Conservation (phyloP, 2,329 filamentous ascomycete genomes). For the Elsinoe perseae region DNA sequence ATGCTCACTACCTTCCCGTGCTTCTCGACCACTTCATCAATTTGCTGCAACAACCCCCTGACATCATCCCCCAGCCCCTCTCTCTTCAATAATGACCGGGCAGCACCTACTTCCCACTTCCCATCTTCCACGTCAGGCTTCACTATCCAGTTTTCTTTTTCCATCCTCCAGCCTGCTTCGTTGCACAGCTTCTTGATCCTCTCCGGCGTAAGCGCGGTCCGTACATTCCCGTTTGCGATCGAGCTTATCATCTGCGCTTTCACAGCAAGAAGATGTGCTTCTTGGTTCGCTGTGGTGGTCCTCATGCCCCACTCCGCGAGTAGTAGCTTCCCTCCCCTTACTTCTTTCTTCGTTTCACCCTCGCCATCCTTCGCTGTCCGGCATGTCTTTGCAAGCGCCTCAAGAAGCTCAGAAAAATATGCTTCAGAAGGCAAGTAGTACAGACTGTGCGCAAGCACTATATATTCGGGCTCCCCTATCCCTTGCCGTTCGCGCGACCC, state of each 20-base stretch:
- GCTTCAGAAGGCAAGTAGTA: conserved; percentile 46
- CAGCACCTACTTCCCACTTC: conserved; percentile 38
- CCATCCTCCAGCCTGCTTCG: conserved; percentile 34
- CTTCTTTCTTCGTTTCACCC: conserved; percentile 33
- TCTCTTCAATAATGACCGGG: conserved; percentile 21
- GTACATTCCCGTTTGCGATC: conserved; percentile 40
- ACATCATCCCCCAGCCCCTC: conserved; percentile 24
- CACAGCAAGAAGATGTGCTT: conserved; percentile 47
- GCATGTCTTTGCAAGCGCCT: background rate
- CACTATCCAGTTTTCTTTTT: conserved; percentile 32
- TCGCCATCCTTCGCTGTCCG: conserved; percentile 26
- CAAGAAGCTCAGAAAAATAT: background rate
- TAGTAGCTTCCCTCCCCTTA: conserved; percentile 32
- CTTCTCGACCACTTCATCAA: conserved; percentile 12
- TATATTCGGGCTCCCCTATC: conserved; percentile 35
- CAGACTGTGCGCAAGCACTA: conserved; percentile 45
- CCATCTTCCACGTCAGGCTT: conserved; percentile 38
- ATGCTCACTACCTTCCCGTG: conserved; percentile 17
- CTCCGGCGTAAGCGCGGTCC: conserved; percentile 38
- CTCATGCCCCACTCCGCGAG: conserved; percentile 43
- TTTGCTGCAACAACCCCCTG: conserved; percentile 27
- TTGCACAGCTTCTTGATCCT: conserved; percentile 34
- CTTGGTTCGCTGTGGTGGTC: conserved; percentile 33
- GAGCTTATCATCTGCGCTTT: conserved; percentile 40
- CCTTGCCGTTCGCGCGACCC: conserved; percentile 17